Base-by-base conservation (phyloP, 768 basidiomycete species). In the Boletales sp. region DNA sequence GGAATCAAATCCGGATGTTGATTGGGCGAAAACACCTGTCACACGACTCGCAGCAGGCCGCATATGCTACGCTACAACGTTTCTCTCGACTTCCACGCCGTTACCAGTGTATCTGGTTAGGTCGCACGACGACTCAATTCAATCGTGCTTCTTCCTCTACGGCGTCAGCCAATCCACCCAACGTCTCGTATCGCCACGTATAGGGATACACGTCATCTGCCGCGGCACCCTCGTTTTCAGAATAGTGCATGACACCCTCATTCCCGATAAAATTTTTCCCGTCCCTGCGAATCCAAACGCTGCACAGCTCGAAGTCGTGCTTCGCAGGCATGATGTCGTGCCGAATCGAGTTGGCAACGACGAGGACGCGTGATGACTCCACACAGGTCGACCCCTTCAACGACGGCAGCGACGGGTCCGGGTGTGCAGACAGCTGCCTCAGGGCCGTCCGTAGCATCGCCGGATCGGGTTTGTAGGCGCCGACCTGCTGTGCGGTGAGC, bases 401-500 rank as follows among this genome's bases (percentile, higher is more conserved):
- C 1, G 48, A 58, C 15, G 65, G 64, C 18, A 66, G 54, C 5
- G 48, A 53, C 9, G 50, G 47, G 32, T 56, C 45, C 14, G 62
- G 57, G 40, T 43, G 14, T 30, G 52, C 29, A 1, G 67, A 66
- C 6, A 68, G 51, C 38, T 68, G 67, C 32, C 38, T 46, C 45
- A 68, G 21, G 8, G 60, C 67, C 32, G 52, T 41, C 35, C 69
- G 72, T n/a, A 78, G 62, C 55, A 78, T 55, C 17, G 65, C 59
- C 0, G 72, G 69, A 41, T 82, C 68, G 18, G 85, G 88, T 62
- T 89, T 90, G 68, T 88, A 90, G 32, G 79, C 79, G n/a, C 80
- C 79, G 5, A 80, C 76, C 54, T 86, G 85, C 62, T 90, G 79
- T 6, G 88, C 86, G 8, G 86, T 89, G 57, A 85, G 69, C 47